A percentile compares a stretch with the other conserved stretches of the same genome.
Conservation (phyloP, 768 basidiomycete species). For the Russula dissimulans region DNA sequence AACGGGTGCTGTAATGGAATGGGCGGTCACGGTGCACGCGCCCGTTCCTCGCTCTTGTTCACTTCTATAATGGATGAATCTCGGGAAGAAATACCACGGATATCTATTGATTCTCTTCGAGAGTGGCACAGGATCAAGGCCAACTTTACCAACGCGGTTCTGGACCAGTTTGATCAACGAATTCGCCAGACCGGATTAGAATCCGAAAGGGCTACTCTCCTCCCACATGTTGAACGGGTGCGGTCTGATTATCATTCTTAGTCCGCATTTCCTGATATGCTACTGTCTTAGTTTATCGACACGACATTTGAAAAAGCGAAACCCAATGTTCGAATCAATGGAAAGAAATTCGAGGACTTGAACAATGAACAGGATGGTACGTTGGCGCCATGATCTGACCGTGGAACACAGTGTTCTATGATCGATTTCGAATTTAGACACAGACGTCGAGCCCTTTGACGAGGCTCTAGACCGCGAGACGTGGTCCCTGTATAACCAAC, state of each 20-base stretch:
- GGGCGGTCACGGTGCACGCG: no score
- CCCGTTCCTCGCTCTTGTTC: no score
- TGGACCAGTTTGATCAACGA: constrained; percentile 5
- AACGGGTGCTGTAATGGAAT: no score
- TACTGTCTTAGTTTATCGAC: constrained; percentile 12
- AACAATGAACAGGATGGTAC: constrained; percentile 10
- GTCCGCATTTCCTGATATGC: not conserved
- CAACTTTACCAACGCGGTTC: constrained; percentile 13
- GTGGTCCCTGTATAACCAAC: constrained; percentile 69
- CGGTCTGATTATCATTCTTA: not conserved
- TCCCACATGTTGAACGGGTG: constrained; percentile 12
- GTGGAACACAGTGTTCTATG: not conserved
- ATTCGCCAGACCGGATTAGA: constrained; percentile 5
- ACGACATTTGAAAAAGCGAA: constrained; percentile 17
- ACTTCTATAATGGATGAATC: constrained; percentile 11
- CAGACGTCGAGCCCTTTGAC: constrained; percentile 61
- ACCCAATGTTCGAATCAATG: constrained; percentile 18
- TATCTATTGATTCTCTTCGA: constrained; percentile 14
- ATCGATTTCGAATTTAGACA: constrained; percentile 27
- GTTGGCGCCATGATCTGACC: not conserved
- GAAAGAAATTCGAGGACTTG: constrained; percentile 17
- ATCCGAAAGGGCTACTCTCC: constrained; percentile 1
- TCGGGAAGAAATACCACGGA: constrained; percentile 15
- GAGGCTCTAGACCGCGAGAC: constrained; percentile 77
- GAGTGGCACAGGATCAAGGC: constrained; percentile 18